These are phyloP conservation scores for Coccomyxa subellipsoidea DNA, from an alignment of 163 green algal genomes.

Conservation along the genomic window DNA sequence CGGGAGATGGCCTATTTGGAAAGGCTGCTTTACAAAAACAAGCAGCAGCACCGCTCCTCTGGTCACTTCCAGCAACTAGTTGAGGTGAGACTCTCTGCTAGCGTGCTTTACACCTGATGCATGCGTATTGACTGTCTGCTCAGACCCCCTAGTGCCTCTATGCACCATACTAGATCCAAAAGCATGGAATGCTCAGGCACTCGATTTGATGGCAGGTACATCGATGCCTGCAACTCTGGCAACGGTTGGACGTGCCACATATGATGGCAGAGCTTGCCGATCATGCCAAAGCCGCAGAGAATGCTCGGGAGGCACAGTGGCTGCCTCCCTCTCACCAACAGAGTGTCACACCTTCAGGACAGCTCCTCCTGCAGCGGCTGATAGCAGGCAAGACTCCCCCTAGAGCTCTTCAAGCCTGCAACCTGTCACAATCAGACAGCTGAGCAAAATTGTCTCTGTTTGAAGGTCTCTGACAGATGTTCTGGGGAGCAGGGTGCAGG, in stretches of 20 bases:
- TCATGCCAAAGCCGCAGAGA: not conserved
- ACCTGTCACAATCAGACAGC: too few species aligned
- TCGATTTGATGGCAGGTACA: not conserved
- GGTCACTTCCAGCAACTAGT: slow-evolving; percentile 37
- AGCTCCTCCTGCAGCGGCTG: not conserved
- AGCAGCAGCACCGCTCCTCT: slow-evolving; percentile 55
- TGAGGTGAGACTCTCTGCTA: slow-evolving; percentile 27
- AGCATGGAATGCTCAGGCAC: not conserved
- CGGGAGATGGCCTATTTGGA: slow-evolving; percentile 49
- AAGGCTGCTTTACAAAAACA: slow-evolving; percentile 68
- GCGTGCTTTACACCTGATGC: too few species aligned
- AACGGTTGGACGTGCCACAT: not conserved
- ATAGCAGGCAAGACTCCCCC: not conserved
- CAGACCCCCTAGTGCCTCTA: too few species aligned
- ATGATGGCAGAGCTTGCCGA: not conserved
- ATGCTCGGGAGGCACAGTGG: not conserved
- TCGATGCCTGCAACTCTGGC: not conserved
- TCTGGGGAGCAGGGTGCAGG: slow-evolving; percentile 6
- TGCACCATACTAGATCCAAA: too few species aligned
- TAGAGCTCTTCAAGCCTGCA: too few species aligned
- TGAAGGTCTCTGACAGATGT: too few species aligned
- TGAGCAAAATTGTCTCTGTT: too few species aligned
- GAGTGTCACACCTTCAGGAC: not conserved
- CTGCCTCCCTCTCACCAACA: not conserved
- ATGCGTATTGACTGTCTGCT: too few species aligned